Evolutionary conservation across 495 filamentous ascomycete genomes (phyloP).

Genomic region (Penicillium ucsense): DNA sequence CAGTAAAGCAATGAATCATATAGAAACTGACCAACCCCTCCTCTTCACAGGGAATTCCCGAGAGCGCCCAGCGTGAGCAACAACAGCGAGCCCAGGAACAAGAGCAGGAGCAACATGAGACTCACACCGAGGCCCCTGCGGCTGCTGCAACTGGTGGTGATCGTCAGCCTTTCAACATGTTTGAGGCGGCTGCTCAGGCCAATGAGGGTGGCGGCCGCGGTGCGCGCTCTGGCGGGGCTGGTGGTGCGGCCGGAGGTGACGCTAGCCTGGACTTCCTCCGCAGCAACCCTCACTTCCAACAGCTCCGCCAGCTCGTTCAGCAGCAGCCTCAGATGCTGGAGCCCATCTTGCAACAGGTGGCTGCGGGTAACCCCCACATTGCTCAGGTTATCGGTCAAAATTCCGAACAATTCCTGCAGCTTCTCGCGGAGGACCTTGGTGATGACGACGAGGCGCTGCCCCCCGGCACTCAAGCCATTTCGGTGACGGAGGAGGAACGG

Average conservation of each 20-base stretch:
- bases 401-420: constrained; percentile 82
- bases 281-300: constrained; percentile 93
- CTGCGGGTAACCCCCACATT: constrained; percentile 90
- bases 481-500: constrained; percentile 89
- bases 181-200: constrained; percentile 81
- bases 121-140: constrained; percentile 26
- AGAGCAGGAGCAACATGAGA: constrained; percentile 13
- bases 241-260: constrained; percentile 40
- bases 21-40: constrained; percentile 3
- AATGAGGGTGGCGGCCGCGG: constrained; percentile 46
- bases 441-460: constrained; percentile 64
- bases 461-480: constrained; percentile 79
- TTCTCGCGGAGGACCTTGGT: constrained; percentile 67
- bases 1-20: not conserved
- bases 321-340: constrained; percentile 97
- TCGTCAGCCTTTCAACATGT: constrained; percentile 76
- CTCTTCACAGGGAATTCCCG: constrained; percentile 70
- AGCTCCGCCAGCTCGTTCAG: constrained; percentile 91
- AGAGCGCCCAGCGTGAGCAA: constrained; percentile 64
- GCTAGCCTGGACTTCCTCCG: constrained; percentile 91
- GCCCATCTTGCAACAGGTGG: constrained; percentile 91
- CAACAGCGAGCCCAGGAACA: constrained; percentile 28
- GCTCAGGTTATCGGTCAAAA: constrained; percentile 82
- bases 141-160: constrained; percentile 33
- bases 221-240: constrained; percentile 41